phyloP scores from a whole-genome alignment of 768 basidiomycete genomes.

The Termitomyces bulborhizus region DNA sequence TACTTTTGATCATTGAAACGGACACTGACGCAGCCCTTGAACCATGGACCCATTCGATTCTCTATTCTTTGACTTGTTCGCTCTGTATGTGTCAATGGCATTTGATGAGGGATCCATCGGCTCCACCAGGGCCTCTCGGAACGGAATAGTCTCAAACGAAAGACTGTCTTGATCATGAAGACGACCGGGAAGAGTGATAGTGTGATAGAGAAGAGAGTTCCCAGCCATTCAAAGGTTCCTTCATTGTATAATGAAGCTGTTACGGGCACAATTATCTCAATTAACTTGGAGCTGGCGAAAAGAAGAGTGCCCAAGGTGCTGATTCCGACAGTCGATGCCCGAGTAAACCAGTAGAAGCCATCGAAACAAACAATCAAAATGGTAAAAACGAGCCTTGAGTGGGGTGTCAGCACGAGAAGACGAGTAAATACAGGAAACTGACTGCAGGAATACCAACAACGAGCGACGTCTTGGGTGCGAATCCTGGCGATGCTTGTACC shows the following conservation, averaged over 20 bases:
- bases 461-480: conserved; percentile 24
- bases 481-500: conserved; percentile 21
- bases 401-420: background rate
- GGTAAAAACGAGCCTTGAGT: conserved; percentile 10
- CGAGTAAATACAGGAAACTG: background rate
- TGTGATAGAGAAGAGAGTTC: background rate
- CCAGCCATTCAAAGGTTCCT: conserved; percentile 3
- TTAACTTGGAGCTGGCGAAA: conserved; percentile 9
- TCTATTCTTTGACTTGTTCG: conserved; percentile 21
- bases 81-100: conserved; percentile 22
- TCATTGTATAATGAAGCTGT: background rate
- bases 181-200: conserved; percentile 10
- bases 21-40: conserved; percentile 8
- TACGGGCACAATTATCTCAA: conserved; percentile 6
- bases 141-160: conserved; percentile 18
- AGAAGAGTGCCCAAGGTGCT: conserved; percentile 20
- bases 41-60: conserved; percentile 8
- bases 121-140: conserved; percentile 3
- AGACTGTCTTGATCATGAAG: conserved; percentile 21
- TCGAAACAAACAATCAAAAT: conserved; percentile 10
- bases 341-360: conserved; percentile 28
- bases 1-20: background rate
- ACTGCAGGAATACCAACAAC: conserved; percentile 12
- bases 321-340: conserved; percentile 25
- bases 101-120: conserved; percentile 17